phyloP scores from a whole-genome alignment of 495 filamentous ascomycete species.

The Trichoderma virens region DNA sequence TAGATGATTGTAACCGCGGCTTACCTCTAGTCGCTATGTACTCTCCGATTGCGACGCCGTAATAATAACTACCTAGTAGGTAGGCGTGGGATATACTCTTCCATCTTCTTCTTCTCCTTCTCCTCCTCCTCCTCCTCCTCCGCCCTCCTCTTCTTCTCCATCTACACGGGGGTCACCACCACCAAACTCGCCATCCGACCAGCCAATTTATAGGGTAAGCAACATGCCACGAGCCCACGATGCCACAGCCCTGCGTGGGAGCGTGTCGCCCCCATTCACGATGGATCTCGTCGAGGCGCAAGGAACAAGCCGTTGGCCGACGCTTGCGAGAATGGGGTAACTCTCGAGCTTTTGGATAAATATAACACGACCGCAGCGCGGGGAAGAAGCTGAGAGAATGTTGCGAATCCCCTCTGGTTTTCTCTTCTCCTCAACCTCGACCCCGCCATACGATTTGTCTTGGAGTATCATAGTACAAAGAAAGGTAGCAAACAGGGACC shows the following conservation, averaged over 20 bases:
- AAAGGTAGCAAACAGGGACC: no score
- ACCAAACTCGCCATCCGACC: not conserved
- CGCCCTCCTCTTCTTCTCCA: not conserved
- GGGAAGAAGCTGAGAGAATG: not conserved
- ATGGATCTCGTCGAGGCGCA: not conserved
- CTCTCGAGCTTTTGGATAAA: not conserved
- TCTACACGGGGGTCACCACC: not conserved
- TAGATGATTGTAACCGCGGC: no score
- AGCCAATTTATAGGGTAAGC: not conserved
- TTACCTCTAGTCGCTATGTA: no score
- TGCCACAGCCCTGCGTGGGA: not conserved
- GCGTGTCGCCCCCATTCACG: not conserved
- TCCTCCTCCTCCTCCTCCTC: not conserved
- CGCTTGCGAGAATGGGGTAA: constrained; percentile 2
- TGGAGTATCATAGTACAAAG: no score
- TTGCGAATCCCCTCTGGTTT: not conserved
- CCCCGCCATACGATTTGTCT: no score
- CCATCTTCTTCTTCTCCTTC: not conserved
- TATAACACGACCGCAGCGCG: not conserved
- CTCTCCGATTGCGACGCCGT: not conserved
- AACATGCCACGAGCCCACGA: no score
- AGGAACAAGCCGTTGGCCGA: not conserved
- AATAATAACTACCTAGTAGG: not conserved
- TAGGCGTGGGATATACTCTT: not conserved
- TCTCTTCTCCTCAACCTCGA: not conserved